Base-by-base conservation (phyloP, 148 eudicot species). In the Amaranthus hypochondriacus region DNA sequence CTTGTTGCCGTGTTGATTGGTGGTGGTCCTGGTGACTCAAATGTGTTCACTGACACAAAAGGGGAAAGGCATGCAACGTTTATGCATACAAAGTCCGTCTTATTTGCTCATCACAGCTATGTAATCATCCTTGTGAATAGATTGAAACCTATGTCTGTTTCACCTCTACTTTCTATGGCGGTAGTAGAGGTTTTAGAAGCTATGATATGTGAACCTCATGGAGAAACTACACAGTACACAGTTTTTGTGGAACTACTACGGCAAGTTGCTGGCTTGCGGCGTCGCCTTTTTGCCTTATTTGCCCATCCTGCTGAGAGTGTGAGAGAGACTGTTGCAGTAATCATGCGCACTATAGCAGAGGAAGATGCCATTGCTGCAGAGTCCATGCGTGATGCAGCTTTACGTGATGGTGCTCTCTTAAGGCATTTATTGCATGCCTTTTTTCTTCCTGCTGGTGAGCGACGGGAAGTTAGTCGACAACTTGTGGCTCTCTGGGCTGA, bases 341-440 rank as follows among this genome's bases (percentile, higher is more conserved):
- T 95, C 75, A 95, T 95, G 98, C 96, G 97, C 73, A 90, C 98
- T 13, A 95, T 95, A 77, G 98, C 98, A 6, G 98, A 95, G 87
- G 98, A 95, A 89, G 98, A 95, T 84, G 97, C 98, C 49, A 91
- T 95, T 84, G 98, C 98, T 56, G 98, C 98, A 70, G 98, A 92
- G 76, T 95, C 96, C 43, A 95, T 95, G 98, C 93, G 98, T 54
- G 97, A 87, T 83, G 98, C 98, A 75, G 97, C 98, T 80, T 81
- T 95, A 79, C 96, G 98, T 71, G 98, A 95, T 73, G 98, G 98
- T 81, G 98, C 98, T 77, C 77, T 95, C 76, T 79, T 95, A 82
- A 83, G 98, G 82, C 98, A 95, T 85, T 81, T 95, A 75, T 81
- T 83, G 78, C 90, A 90, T 81, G 98, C 97, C 2, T 89, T 95